Conservation (phyloP, 805 yeast species). For the Priceomyces haplophilus region DNA sequence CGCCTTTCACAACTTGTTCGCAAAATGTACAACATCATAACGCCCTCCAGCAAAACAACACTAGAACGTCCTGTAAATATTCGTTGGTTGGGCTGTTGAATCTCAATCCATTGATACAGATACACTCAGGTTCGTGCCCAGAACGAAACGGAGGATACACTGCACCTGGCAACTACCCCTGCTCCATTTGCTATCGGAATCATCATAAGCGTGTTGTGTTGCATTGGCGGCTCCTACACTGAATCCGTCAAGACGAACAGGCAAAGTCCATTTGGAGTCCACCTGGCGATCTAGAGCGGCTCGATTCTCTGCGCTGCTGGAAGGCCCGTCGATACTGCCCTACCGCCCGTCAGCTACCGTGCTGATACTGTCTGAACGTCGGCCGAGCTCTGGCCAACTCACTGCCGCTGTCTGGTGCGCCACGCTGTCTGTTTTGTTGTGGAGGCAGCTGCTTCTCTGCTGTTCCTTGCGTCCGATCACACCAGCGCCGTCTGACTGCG, state of each 20-base stretch:
- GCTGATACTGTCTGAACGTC: neutral
- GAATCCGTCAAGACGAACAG: neutral
- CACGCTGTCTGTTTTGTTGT: neutral
- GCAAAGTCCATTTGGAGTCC: too few species aligned
- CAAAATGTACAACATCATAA: neutral
- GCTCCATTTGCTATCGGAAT: neutral
- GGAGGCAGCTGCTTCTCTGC: neutral
- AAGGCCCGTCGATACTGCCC: too few species aligned
- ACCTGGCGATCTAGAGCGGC: too few species aligned
- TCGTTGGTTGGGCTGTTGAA: neutral
- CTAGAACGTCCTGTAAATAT: neutral
- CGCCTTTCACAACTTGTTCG: neutral
- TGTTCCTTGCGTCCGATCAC: slow-evolving; percentile 1
- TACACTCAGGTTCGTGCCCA: neutral
- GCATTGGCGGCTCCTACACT: neutral
- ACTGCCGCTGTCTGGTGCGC: neutral
- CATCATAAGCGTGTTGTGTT: neutral
- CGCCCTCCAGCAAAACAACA: neutral
- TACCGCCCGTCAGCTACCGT: neutral
- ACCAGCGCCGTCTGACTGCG: neutral
- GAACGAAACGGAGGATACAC: neutral
- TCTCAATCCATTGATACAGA: neutral
- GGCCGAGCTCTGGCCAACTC: neutral
- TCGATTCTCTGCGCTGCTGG: too few species aligned
- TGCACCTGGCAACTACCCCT: neutral